A percentile compares a stretch with the other conserved stretches of the same genome.
Conservation (phyloP, 108 stramenopile species). For the Cyclostephanos tholiformis region DNA sequence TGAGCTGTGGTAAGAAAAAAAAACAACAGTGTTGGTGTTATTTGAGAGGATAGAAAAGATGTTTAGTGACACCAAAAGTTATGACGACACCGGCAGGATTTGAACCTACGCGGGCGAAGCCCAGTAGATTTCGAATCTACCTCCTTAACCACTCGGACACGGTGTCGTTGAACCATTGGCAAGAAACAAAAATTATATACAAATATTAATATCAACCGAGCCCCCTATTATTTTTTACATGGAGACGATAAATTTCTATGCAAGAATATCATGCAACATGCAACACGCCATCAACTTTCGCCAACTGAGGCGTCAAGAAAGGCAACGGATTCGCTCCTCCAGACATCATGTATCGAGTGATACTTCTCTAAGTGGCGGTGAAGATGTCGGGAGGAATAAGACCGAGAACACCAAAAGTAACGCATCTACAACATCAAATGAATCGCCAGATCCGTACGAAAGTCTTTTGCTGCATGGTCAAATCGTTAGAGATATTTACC, state of each 20-base stretch:
- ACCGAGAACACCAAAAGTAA: background rate
- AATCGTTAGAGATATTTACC: conserved; percentile 17
- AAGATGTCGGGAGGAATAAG: background rate
- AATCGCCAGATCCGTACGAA: conserved; percentile 17
- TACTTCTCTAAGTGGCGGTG: background rate
- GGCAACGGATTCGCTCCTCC: conserved; percentile 14
- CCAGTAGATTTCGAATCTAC: conserved; percentile 45
- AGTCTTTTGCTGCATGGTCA: conserved; percentile 21
- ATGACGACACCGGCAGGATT: conserved; percentile 41
- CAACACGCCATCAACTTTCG: conserved; percentile 28
- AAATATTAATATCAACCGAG: background rate
- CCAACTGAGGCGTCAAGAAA: conserved; percentile 40
- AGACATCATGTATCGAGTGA: background rate
- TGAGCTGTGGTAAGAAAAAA: too few species aligned
- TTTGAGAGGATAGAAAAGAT: too few species aligned
- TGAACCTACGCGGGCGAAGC: conserved; percentile 47
- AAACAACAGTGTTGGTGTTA: too few species aligned
- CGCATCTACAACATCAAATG: conserved; percentile 1
- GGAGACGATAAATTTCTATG: too few species aligned
- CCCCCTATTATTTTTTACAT: too few species aligned
- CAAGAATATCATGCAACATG: background rate
- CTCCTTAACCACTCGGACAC: conserved; percentile 51
- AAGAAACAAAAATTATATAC: background rate
- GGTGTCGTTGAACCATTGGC: conserved; percentile 4
- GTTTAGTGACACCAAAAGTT: background rate